Evolutionary conservation across 805 yeast species (phyloP), one percentile per base, ranked within the genome.

Genomic region (Yarrowia deformans): DNA sequence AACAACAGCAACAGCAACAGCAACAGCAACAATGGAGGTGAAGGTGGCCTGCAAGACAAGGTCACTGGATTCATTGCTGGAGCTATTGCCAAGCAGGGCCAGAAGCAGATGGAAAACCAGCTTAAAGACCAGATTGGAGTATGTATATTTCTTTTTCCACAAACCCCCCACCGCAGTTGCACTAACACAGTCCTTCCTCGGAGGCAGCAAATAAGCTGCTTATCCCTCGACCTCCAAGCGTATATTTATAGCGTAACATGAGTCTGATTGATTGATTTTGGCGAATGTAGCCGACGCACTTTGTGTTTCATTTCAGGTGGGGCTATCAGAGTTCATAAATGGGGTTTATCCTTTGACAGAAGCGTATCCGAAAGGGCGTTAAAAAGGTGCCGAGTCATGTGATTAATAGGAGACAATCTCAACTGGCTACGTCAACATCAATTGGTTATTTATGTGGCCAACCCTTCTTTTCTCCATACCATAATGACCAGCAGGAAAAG

Each of bases 41-140:
- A 18, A 14, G 66, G 66, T 39, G 52, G 40, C 40, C 66, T 60
- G 29, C 66, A 60, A 34, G 66, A 60, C 52, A 60, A 60, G 66
- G 66, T 60, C 42, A 60, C 66, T 18, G 66, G 66, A 40, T 60
- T 60, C 52, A 60, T 60, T 45, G 66, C 66, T 8, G 66, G 66
- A 23, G 66, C 66, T n/a, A 60, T 60, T 60, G 66, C 66, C 42
- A 60, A 60, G 52, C 66, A 60, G 66, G 66, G 66, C 66, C 52
- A 60, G 66, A 60, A 60, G 66, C 66, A 60, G 3, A 34, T 60
- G 52, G 52, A 60, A 42, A 45, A 34, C 52, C 66, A 60, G 66
- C 34, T 60, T 48, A 60, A 60, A 18, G 66, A 60, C 13, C 66
- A 60, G 66, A 60, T 60, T 34, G 66, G 66, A 60, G 66, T 60